These are phyloP conservation scores for Bromus sterilis DNA, from an alignment of 176 grass and related monocot genomes.

Conservation along the genomic window DNA sequence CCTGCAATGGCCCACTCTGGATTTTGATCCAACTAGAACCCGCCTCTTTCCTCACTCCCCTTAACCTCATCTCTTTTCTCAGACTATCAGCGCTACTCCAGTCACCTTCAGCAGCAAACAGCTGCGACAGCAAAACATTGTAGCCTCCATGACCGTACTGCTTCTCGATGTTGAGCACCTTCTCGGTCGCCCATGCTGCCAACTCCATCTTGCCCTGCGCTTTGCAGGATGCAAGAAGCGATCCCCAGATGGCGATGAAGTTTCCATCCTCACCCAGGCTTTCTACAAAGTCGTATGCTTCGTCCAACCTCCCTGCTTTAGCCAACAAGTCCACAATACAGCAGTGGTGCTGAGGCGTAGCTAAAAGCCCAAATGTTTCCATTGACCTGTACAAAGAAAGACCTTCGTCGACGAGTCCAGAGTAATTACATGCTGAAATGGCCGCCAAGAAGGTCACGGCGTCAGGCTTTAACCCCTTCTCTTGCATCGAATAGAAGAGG, in stretches of 20 bases:
- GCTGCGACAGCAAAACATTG: constrained; percentile 61
- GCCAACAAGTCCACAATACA: constrained; percentile 64
- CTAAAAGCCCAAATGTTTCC: constrained; percentile 39
- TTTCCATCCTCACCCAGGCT: constrained; percentile 57
- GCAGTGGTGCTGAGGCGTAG: constrained; percentile 71
- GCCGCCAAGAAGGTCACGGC: constrained; percentile 60
- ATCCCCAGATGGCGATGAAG: constrained; percentile 78
- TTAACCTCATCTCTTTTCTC: constrained; percentile 79
- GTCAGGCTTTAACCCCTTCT: constrained; percentile 50
- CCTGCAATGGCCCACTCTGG: constrained; percentile 17
- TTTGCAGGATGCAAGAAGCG: constrained; percentile 72
- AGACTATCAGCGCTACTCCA: constrained; percentile 75
- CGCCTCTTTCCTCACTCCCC: constrained; percentile 41
- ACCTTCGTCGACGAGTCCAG: constrained; percentile 69
- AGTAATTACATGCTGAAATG: constrained; percentile 75
- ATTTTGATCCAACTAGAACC: constrained; percentile 75
- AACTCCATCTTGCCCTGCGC: constrained; percentile 54
- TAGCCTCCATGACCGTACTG: constrained; percentile 57
- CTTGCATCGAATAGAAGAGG: constrained; percentile 67
- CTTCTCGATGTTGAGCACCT: constrained; percentile 52
- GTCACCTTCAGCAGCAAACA: constrained; percentile 52
- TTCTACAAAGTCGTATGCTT: constrained; percentile 67
- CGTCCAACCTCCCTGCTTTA: constrained; percentile 64
- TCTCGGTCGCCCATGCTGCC: constrained; percentile 50
- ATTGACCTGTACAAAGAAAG: constrained; percentile 68